Conservation (phyloP, 169 alveolate genomes). For the Plasmodium vivax region DNA sequence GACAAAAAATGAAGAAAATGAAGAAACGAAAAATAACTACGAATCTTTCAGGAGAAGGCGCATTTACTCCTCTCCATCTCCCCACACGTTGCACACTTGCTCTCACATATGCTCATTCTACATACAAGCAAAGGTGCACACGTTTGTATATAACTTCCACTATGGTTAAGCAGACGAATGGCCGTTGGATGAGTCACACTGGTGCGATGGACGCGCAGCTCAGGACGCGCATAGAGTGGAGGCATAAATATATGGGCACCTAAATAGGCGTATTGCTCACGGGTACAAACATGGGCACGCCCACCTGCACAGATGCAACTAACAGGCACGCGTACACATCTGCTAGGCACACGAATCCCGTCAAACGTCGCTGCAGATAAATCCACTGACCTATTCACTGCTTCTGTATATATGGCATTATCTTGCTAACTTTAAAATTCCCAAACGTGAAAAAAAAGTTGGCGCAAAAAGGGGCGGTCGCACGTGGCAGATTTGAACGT, state of each 20-base stretch:
- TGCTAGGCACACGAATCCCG: background rate
- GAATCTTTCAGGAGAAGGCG: background rate
- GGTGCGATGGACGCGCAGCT: background rate
- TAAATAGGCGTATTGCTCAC: background rate
- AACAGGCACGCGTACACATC: background rate
- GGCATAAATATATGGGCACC: background rate
- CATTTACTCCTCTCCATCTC: background rate
- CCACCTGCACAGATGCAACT: background rate
- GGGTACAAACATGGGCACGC: background rate
- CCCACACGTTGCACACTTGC: background rate
- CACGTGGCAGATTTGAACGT: background rate
- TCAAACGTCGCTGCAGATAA: background rate
- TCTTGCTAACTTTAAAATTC: background rate
- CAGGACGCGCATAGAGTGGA: background rate
- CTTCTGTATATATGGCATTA: background rate
- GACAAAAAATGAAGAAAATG: background rate
- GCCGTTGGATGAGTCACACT: background rate
- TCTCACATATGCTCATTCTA: background rate
- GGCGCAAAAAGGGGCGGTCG: background rate
- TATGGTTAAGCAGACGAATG: too few relatives aligned
- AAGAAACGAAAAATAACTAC: background rate
- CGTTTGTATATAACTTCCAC: background rate
- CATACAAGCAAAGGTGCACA: background rate
- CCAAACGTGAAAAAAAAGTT: background rate
- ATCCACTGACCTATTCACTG: background rate